Base-by-base conservation (phyloP, 2,329 filamentous ascomycete genomes). In the Mollisia scopiformis region DNA sequence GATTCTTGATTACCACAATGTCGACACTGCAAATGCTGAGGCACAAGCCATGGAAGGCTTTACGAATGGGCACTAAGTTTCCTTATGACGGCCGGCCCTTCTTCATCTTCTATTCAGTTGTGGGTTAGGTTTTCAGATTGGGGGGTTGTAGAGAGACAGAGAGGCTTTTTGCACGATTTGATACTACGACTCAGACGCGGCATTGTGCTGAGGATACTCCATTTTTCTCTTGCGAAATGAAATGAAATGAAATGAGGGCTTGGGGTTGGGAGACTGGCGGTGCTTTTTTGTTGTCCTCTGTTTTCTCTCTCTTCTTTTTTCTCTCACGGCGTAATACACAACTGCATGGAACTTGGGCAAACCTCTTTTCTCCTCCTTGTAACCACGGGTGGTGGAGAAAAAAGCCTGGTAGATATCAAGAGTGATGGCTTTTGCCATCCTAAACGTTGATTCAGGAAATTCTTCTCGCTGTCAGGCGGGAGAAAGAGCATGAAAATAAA, bases 1-100 rank as follows among this genome's bases (percentile, higher is more conserved):
- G 77, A 98, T 99, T 71, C 89, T 98, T 71, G 93, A 98, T 78
- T 98, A 97, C 79, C 95, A 98, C 80, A 97, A 98, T 74, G 89
- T 97, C 65, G 93, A 68, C 28, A 57, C 51, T 43, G 62, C 59
- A 8, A 58, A 96, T 68, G 62, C 61, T 53, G 63, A 61, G 25
- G 62, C 53, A 52, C 64, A 68, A 56, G 57, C 55, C 30, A 63
- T 68, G 63, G 61, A 68, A 28, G 63, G 57, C 33, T 54, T 62
- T 49, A 50, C 59, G 33, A 66, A 70, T 33, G 57, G 66, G 11
- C 25, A 53, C 46, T 63, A 30, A 55, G 25, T 23, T 10, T 10
- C 25, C 49, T 27, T 35, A 46, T 46, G 51, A 19, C 33, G 35
- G n/a, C n/a, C n/a, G n/a, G n/a, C n/a, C n/a, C n/a, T n/a, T n/a